Conservation (phyloP, 192 early-diverging fungal species). For the Podila minutissima region DNA sequence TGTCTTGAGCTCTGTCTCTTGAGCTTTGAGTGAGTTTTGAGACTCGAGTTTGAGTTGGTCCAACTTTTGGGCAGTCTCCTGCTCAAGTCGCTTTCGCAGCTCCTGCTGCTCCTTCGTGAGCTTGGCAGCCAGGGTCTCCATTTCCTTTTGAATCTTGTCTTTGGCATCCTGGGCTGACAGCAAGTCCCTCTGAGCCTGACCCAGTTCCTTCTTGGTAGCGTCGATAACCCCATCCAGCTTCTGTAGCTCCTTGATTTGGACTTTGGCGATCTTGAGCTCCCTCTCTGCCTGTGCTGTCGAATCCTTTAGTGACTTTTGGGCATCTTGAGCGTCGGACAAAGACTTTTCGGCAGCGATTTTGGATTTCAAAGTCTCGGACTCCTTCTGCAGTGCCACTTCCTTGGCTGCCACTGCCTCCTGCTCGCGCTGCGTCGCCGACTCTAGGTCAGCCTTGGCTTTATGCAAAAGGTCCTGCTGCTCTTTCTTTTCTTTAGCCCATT, state of each 20-base stretch:
- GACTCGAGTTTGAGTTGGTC: slow-evolving; percentile 6
- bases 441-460: neutral
- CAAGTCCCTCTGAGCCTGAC: slow-evolving; percentile 16
- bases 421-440: slow-evolving; percentile 2
- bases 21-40: slow-evolving; percentile 12
- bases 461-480: neutral
- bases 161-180: slow-evolving; percentile 10
- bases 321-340: slow-evolving; percentile 5
- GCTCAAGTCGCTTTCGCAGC: slow-evolving; percentile 1
- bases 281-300: slow-evolving; percentile 7
- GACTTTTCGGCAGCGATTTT: slow-evolving; percentile 14
- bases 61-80: slow-evolving; percentile 4
- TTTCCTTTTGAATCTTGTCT: slow-evolving; percentile 10
- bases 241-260: slow-evolving; percentile 41
- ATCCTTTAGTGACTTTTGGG: slow-evolving; percentile 9
- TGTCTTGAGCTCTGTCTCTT: slow-evolving; percentile 18
- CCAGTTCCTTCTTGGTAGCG: slow-evolving; percentile 18
- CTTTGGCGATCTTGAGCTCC: slow-evolving; percentile 33
- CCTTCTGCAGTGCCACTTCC: neutral
- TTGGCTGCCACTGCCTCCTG: slow-evolving; percentile 15
- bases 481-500: neutral
- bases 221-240: slow-evolving; percentile 15
- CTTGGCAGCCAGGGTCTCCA: neutral
- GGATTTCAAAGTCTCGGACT: slow-evolving; percentile 1
- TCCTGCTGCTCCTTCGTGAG: slow-evolving; percentile 7